A percentile compares a stretch with the other conserved stretches of the same genome.
These are phyloP conservation scores for Trypanosoma vivax DNA, from an alignment of 208 protist species.

Conservation along the genomic window DNA sequence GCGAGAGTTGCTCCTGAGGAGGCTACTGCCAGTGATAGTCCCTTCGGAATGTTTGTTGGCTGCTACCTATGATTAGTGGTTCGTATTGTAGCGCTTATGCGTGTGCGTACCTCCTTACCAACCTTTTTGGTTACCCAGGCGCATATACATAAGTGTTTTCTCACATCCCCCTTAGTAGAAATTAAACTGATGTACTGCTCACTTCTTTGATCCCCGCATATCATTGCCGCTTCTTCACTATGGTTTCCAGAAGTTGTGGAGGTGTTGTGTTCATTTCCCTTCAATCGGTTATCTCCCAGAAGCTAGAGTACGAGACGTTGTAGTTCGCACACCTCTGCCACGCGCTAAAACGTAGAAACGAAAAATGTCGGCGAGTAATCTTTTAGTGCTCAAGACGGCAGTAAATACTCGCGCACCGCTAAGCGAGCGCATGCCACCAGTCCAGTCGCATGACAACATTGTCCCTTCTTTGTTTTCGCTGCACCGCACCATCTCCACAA, in stretches of 20 bases:
- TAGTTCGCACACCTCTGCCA: no score
- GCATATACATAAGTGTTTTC: constrained; percentile 2
- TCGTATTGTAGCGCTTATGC: background rate
- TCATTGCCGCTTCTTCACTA: no score
- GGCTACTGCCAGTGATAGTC: background rate
- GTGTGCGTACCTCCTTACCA: background rate
- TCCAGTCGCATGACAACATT: constrained; percentile 22
- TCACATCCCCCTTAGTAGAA: no score
- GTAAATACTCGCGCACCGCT: constrained; percentile 69
- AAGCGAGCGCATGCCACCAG: constrained; percentile 26
- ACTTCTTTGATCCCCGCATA: no score
- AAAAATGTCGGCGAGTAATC: constrained; percentile 3
- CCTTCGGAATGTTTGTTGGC: constrained; percentile 11
- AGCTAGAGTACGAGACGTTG: no score
- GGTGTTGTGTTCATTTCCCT: no score
- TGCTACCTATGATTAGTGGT: constrained; percentile 8
- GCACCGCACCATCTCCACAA: constrained; percentile 56
- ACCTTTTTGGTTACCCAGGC: background rate
- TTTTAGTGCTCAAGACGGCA: constrained; percentile 51
- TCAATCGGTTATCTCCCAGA: no score
- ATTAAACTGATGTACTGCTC: no score
- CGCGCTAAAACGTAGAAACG: background rate
- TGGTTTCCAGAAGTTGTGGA: no score
- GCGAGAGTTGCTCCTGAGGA: constrained; percentile 14
- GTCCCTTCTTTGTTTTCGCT: constrained; percentile 23